A percentile compares a stretch with the other conserved stretches of the same genome.
Conservation (phyloP, 768 basidiomycete genomes). For the Cystoderma amianthinum region DNA sequence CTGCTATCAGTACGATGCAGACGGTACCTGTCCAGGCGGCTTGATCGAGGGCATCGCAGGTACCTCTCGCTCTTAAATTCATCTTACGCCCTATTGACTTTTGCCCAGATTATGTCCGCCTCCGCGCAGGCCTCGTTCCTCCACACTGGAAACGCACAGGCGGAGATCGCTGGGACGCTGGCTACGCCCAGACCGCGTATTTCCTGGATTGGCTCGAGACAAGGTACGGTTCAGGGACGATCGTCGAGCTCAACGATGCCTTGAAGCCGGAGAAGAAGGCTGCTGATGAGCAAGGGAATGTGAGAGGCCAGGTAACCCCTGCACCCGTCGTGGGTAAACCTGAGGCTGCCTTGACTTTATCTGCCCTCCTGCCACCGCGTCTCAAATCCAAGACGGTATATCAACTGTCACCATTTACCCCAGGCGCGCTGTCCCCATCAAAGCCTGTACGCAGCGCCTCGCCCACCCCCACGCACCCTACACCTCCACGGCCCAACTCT, state of each 20-base stretch:
- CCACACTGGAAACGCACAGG: constrained; percentile 59
- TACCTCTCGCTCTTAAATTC: constrained; percentile 15
- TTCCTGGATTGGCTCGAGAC: constrained; percentile 67
- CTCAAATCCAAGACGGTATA: too few relatives aligned
- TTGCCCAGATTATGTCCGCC: constrained; percentile 62
- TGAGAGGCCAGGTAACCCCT: neutral
- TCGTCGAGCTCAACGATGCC: constrained; percentile 50
- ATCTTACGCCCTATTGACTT: neutral
- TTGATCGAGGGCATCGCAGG: constrained; percentile 79
- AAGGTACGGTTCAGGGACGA: constrained; percentile 27
- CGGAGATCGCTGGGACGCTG: constrained; percentile 62
- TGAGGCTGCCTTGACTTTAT: neutral
- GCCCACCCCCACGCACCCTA: too few relatives aligned
- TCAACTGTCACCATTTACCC: too few relatives aligned
- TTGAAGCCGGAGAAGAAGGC: constrained; percentile 34
- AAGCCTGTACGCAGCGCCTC: too few relatives aligned
- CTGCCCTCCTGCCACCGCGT: neutral
- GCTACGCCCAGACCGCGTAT: constrained; percentile 68
- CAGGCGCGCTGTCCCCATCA: too few relatives aligned
- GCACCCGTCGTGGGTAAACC: too few relatives aligned
- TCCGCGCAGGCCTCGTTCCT: constrained; percentile 48
- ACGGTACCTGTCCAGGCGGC: constrained; percentile 56
- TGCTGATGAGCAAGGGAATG: neutral
- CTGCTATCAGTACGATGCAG: constrained; percentile 66
- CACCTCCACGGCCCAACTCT: too few relatives aligned